Base-by-base conservation (phyloP, 345 rosid genomes). In the Corchorus olitorius region DNA sequence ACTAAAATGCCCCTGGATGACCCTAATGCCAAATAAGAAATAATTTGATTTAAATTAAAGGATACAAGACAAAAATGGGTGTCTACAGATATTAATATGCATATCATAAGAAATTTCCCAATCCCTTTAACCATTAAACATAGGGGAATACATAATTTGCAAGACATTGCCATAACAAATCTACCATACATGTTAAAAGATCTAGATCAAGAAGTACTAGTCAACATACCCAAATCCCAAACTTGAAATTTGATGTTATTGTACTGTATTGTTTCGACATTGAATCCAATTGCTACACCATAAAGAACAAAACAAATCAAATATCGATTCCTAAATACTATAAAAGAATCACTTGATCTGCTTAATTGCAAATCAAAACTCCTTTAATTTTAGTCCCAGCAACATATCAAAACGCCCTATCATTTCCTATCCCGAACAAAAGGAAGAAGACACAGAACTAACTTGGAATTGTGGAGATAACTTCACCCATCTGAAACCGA, bases 401-500 rank as follows among this genome's bases (percentile, higher is more conserved):
- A 48, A 22, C 54, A 67, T 22, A 67, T 6, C 72, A 48, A 68
- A 67, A 27, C 45, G 55, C 55, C 46, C 19, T 45, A 22, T 45
- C 12, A 66, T 45, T 14, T 16, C 53, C 35, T 22, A 7, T 27
- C 48, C 10, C 50, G 41, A 76, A 9, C 54, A 52, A 52, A 72
- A 19, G 7, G 19, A 9, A 4, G 6, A 43, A 71, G 27, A 41
- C 59, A 76, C 5, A 7, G 15, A 60, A 88, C 94, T 72, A 72
- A 94, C 98, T 94, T 66, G 98, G 98, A 83, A 94, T 94, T 56
- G 98, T 94, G 27, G 98, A 93, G 55, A 94, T 98, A 70, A 94
- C 98, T 85, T 94, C 98, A 12, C 98, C 98, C 97, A 94, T 94
- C 90, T 94, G 98, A 82, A 93, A 91, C 86, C 98, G 94, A 94